Conservation (phyloP, 164 flowering plant species). For the Pachysandra terminalis region DNA sequence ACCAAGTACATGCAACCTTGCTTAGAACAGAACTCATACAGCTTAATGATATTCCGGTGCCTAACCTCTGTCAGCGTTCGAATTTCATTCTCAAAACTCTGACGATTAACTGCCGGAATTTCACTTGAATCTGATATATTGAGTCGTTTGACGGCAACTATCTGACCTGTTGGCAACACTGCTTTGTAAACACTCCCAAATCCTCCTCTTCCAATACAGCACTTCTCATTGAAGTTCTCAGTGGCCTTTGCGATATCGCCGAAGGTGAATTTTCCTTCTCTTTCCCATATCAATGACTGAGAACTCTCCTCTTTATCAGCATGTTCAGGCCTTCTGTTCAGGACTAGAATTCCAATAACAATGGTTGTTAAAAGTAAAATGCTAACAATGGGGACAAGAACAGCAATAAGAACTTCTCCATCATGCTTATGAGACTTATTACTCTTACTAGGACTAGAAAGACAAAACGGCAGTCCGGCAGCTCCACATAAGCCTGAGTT, state of each 20-base stretch:
- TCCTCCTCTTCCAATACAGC: slow-evolving; percentile 63
- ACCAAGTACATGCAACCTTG: slow-evolving; percentile 42
- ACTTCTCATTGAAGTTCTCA: slow-evolving; percentile 38
- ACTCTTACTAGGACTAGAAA: not conserved
- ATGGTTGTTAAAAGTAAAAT: slow-evolving; percentile 13
- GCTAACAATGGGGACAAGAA: slow-evolving; percentile 28
- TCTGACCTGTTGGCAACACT: slow-evolving; percentile 34
- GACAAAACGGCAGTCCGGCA: slow-evolving; percentile 32
- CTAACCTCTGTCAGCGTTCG: slow-evolving; percentile 43
- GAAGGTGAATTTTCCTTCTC: slow-evolving; percentile 45
- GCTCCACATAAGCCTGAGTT: slow-evolving; percentile 43
- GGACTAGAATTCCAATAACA: slow-evolving; percentile 9
- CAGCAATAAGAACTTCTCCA: slow-evolving; percentile 26
- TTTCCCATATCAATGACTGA: slow-evolving; percentile 44
- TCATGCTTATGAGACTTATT: slow-evolving; percentile 7
- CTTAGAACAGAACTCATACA: slow-evolving; percentile 51
- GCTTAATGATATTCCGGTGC: slow-evolving; percentile 67
- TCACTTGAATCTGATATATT: slow-evolving; percentile 30
- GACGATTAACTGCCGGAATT: slow-evolving; percentile 22
- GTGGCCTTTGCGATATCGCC: slow-evolving; percentile 49
- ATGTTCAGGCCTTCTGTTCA: slow-evolving; percentile 5
- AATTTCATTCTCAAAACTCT: slow-evolving; percentile 60
- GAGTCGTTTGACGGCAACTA: slow-evolving; percentile 56
- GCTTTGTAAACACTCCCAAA: slow-evolving; percentile 61
- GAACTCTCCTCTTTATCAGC: slow-evolving; percentile 19